Evolutionary conservation across 805 yeast species (phyloP).

Genomic region (Kazachstania psychrophila): DNA sequence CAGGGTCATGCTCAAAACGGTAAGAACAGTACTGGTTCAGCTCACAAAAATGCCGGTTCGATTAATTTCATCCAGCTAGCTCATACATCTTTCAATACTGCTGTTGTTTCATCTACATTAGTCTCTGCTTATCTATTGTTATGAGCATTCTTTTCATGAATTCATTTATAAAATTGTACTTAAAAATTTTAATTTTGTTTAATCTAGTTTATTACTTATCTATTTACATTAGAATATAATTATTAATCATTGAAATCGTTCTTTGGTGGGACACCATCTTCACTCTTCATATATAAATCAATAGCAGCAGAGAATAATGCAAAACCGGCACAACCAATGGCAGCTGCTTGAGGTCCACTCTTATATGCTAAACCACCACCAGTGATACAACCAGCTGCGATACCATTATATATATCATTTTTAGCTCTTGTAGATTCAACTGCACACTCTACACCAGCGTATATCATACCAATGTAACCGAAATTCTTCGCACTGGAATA

Average conservation of each 20-base stretch:
- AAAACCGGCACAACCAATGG: slow-evolving; percentile 93
- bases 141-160: not conserved
- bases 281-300: slow-evolving; percentile 79
- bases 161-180: not conserved
- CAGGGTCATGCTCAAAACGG: too few species aligned
- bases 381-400: slow-evolving; percentile 88
- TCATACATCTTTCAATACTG: too few species aligned
- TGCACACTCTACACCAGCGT: slow-evolving; percentile 86
- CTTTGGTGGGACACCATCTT: slow-evolving; percentile 71
- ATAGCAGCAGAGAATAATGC: slow-evolving; percentile 90
- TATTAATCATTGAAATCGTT: slow-evolving; percentile 69
- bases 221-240: not conserved
- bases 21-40: too few species aligned
- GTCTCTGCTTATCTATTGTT: slow-evolving; percentile 1
- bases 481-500: slow-evolving; percentile 85
- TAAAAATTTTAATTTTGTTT: not conserved
- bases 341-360: slow-evolving; percentile 88
- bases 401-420: slow-evolving; percentile 86
- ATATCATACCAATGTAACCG: slow-evolving; percentile 85
- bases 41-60: too few species aligned
- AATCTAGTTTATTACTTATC: not conserved
- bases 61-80: too few species aligned
- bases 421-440: slow-evolving; percentile 81
- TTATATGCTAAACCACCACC: slow-evolving; percentile 93
- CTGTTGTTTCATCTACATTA: slow-evolving; percentile 1